phyloP scores from a whole-genome alignment of 2,329 filamentous ascomycete genomes.

The Fusarium sp. region DNA sequence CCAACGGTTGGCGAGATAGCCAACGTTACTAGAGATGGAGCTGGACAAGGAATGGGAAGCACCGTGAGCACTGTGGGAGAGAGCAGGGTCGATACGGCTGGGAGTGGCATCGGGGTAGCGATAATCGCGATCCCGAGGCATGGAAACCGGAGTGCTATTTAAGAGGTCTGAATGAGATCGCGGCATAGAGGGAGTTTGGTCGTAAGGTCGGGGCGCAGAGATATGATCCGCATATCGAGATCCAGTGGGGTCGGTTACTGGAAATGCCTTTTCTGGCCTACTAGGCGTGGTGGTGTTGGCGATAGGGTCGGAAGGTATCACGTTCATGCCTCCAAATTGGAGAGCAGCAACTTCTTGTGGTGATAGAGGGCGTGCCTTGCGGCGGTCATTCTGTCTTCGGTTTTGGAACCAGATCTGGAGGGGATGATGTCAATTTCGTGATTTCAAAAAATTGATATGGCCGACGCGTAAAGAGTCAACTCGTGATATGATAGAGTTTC shows the following conservation, averaged over 20 bases:
- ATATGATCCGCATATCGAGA: constrained; percentile 44
- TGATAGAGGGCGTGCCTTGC: constrained; percentile 86
- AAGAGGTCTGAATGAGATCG: constrained; percentile 45
- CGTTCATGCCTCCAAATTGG: constrained; percentile 66
- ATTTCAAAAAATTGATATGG: constrained; percentile 9
- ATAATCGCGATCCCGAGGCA: constrained; percentile 33
- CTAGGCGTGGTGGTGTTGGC: constrained; percentile 45
- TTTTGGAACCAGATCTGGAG: constrained; percentile 98
- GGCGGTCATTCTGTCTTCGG: constrained; percentile 88
- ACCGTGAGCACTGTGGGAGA: constrained; percentile 48
- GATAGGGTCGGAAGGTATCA: constrained; percentile 61
- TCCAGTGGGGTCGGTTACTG: constrained; percentile 46
- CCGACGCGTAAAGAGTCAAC: constrained; percentile 31
- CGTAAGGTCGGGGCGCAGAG: constrained; percentile 41
- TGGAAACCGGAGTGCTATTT: constrained; percentile 45
- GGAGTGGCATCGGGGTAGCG: constrained; percentile 44
- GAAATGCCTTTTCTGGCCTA: constrained; percentile 47
- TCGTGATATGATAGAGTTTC: neutral
- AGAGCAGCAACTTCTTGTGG: constrained; percentile 78
- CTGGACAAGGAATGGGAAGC: constrained; percentile 51
- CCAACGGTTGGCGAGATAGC: constrained; percentile 69
- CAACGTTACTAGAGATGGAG: constrained; percentile 59
- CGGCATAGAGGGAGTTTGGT: constrained; percentile 46
- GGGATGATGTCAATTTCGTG: constrained; percentile 32
- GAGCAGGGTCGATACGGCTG: constrained; percentile 45